Percentiles rank a stretch among this genome's conserved stretches.
Evolutionary conservation across 139 green algal species (phyloP).

Genomic region (Tetraselmis chui): DNA sequence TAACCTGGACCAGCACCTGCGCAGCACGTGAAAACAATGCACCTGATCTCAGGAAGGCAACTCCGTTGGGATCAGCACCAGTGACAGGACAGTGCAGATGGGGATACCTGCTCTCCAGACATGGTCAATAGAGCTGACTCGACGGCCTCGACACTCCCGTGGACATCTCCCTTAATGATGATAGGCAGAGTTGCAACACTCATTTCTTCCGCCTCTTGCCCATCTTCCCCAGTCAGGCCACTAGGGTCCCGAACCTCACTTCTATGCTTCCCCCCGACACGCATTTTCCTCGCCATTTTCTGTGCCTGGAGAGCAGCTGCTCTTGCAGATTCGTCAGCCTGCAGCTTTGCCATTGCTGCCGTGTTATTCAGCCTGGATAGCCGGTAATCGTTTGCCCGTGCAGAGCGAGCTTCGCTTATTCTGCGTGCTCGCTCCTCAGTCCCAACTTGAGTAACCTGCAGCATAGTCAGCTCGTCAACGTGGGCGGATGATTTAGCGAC

Average conservation of each 20-base stretch:
- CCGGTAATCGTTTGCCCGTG: conserved; percentile 29
- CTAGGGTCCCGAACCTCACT: not conserved
- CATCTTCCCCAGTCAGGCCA: not conserved
- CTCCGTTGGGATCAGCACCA: too few relatives aligned
- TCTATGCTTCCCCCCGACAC: too few relatives aligned
- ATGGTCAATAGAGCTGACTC: not conserved
- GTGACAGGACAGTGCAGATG: not conserved
- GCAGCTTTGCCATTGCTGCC: not conserved
- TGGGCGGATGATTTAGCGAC: not conserved
- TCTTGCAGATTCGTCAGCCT: not conserved
- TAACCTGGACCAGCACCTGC: conserved; percentile 38
- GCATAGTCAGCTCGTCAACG: not conserved
- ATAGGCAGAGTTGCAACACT: conserved; percentile 28
- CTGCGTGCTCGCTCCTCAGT: conserved; percentile 11
- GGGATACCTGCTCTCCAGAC: not conserved
- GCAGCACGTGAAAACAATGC: conserved; percentile 8
- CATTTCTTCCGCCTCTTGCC: conserved; percentile 7
- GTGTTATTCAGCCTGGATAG: not conserved
- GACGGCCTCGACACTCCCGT: conserved; percentile 33
- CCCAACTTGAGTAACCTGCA: not conserved
- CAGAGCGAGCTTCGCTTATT: conserved; percentile 21
- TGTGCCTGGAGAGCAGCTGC: not conserved
- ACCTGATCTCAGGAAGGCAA: conserved; percentile 25
- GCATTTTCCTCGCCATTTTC: not conserved
- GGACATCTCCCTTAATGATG: conserved; percentile 80